Base-by-base conservation (phyloP, 768 basidiomycete species). In the Lactarius quietus region DNA sequence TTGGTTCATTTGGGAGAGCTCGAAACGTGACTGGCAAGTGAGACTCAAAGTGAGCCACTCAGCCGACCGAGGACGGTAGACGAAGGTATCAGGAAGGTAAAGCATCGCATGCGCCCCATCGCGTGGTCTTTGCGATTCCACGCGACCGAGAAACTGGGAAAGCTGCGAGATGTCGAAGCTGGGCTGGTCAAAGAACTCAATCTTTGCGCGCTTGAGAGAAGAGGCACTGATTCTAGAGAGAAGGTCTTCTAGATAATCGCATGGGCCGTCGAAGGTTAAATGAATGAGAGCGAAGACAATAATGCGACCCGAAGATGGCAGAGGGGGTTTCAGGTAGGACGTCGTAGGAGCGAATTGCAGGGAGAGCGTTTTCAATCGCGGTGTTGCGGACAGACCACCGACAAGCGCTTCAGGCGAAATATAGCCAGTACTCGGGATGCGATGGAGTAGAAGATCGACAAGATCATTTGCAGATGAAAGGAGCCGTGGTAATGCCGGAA, bases 381-480 rank as follows among this genome's bases (percentile, higher is more conserved):
- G 18, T 41, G 38, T 56, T 5, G 43, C 18, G 23, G 61, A 56
- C 31, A 62, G 43, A n/a, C 31, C 12, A 18, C 31, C 9, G 41
- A 62, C 41, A 29, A 62, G 54, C 18, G 41, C 61, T 3, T 43
- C 61, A 23, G 61, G 33, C 3, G 43, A 45, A n/a, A 57, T 48
- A n/a, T 33, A 36, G 15, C 7, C 23, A 6, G 38, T 18, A 17
- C 41, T 33, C 29, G 61, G 43, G 39, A 56, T 15, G 9, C 43
- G 23, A 29, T 35, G 9, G 31, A 62, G 43, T 12, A 14, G 61
- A 28, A 62, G 61, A 10, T 31, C n/a, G 23, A 62, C 55, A 26
- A 62, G 61, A 5, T 57, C 41, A 31, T n/a, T 26, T n/a, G 29
- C 23, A 26, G 54, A 45, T 14, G 31, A 29, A 18, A 56, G 61